A percentile compares a stretch with the other conserved stretches of the same genome.
Evolutionary conservation across 768 basidiomycete genomes (phyloP).

Genomic region (Leccinum fibrillosum): DNA sequence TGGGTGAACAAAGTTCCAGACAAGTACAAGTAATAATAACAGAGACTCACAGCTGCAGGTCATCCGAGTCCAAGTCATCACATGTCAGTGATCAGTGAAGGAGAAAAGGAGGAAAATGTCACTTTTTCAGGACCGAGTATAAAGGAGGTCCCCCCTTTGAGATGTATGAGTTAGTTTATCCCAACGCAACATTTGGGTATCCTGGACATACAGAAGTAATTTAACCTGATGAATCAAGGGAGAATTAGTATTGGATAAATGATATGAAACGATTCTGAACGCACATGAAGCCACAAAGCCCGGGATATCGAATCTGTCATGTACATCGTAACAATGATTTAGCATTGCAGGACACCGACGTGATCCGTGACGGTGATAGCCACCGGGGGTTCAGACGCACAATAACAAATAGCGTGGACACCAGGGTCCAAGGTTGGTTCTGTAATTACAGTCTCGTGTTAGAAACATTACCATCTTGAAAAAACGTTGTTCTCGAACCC

Average conservation of each 20-base stretch:
- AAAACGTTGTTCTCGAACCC: neutral
- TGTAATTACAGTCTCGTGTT: neutral
- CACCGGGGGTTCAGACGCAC: neutral
- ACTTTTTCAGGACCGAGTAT: neutral
- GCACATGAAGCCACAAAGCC: too few relatives aligned
- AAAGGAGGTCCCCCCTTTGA: neutral
- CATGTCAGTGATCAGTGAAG: neutral
- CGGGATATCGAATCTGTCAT: too few relatives aligned
- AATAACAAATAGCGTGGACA: neutral
- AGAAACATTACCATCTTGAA: neutral
- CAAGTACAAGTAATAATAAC: too few relatives aligned
- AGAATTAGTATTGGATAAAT: neutral
- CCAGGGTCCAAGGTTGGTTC: neutral
- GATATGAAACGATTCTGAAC: neutral
- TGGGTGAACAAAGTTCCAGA: too few relatives aligned
- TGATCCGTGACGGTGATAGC: neutral
- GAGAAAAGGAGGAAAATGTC: neutral
- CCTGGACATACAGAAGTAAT: too few relatives aligned
- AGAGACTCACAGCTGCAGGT: neutral
- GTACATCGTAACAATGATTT: too few relatives aligned
- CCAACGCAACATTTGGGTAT: neutral
- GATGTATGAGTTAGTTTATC: too few relatives aligned
- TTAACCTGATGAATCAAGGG: neutral
- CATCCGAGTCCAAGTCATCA: too few relatives aligned
- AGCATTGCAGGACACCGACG: too few relatives aligned